These are phyloP conservation scores for Ophiocordyceps unilateralis DNA, from an alignment of 2,329 filamentous ascomycete genomes.

Conservation along the genomic window DNA sequence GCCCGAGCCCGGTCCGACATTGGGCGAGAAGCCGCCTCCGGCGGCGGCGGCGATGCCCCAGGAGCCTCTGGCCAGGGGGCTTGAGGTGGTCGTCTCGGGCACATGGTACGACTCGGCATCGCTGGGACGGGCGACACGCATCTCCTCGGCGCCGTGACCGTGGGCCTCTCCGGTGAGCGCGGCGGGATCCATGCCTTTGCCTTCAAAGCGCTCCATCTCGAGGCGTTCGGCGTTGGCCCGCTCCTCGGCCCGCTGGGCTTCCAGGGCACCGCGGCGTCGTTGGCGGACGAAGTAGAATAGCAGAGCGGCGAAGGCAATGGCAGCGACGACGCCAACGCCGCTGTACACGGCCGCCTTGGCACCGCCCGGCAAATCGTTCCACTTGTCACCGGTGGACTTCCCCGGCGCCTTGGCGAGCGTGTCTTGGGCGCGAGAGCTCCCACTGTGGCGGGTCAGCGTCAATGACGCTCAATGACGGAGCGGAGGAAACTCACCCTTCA, in stretches of 20 bases:
- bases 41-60: constrained; percentile 2
- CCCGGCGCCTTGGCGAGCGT: constrained; percentile 21
- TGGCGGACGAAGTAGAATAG: constrained; percentile 39
- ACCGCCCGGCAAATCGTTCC: constrained; percentile 28
- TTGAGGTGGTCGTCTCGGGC: constrained; percentile 4
- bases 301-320: constrained; percentile 20
- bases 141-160: constrained; percentile 6
- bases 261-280: constrained; percentile 30
- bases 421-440: constrained; percentile 38
- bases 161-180: constrained; percentile 13
- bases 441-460: constrained; percentile 15
- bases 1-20: neutral
- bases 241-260: constrained; percentile 29
- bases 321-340: constrained; percentile 22
- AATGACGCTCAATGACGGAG: too few species aligned
- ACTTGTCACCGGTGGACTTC: constrained; percentile 33
- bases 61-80: constrained; percentile 3
- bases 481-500: constrained; percentile 23
- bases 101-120: constrained; percentile 6
- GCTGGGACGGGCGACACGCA: constrained; percentile 2
- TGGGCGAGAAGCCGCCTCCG: neutral
- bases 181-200: constrained; percentile 25
- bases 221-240: constrained; percentile 28
- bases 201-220: constrained; percentile 32
- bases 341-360: constrained; percentile 38